Percentiles rank a stretch among this genome's conserved stretches.
These are phyloP conservation scores for Mucor velutinosus DNA, from an alignment of 371 early-diverging fungal genomes.

Conservation along the genomic window DNA sequence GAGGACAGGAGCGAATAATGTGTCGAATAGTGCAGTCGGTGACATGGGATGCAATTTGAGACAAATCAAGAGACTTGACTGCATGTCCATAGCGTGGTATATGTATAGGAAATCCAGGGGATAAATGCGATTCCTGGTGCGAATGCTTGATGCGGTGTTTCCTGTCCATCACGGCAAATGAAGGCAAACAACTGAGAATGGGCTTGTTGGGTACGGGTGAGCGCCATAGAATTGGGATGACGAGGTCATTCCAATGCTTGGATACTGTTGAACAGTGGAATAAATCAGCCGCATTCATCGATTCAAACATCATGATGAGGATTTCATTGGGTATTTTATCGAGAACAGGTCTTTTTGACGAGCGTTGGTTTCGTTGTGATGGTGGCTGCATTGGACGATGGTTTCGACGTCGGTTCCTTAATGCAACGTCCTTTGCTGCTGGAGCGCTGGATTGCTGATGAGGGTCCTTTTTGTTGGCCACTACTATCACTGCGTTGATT, in stretches of 20 bases:
- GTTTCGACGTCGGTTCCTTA: conserved; percentile 3
- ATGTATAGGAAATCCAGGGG: conserved; percentile 29
- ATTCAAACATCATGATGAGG: conserved; percentile 31
- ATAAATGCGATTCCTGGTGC: conserved; percentile 16
- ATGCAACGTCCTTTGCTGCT: neutral
- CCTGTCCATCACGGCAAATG: conserved; percentile 9
- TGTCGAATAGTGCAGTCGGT: conserved; percentile 34
- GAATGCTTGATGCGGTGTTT: conserved; percentile 10
- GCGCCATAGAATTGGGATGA: conserved; percentile 42
- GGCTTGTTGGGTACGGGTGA: conserved; percentile 26
- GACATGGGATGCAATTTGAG: conserved; percentile 18
- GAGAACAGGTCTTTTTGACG: neutral
- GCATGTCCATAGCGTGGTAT: conserved; percentile 32
- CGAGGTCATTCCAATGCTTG: conserved; percentile 37
- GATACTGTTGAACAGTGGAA: conserved; percentile 33
- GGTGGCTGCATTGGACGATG: neutral
- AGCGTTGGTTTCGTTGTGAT: neutral
- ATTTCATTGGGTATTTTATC: conserved; percentile 33
- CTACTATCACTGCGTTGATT: conserved; percentile 15
- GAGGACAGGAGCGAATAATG: conserved; percentile 28
- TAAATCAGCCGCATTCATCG: conserved; percentile 16
- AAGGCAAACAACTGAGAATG: conserved; percentile 25
- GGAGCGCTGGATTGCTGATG: neutral
- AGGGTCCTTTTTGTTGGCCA: conserved; percentile 10
- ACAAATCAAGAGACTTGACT: conserved; percentile 26